phyloP scores from a whole-genome alignment of 257 asterid genomes.

The Nicotiana noctiflora region DNA sequence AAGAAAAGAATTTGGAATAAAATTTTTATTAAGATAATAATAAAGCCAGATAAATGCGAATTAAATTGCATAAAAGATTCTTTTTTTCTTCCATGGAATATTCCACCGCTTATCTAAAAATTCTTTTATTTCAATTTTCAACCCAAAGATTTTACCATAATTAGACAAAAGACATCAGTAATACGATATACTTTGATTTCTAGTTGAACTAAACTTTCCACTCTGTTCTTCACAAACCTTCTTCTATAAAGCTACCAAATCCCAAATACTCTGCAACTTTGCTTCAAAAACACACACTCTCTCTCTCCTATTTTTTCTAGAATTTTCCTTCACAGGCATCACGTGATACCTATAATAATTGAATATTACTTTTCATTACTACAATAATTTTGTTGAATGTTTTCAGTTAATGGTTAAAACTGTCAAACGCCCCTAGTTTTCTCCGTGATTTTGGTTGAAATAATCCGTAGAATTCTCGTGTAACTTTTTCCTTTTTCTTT shows the following conservation, averaged over 20 bases:
- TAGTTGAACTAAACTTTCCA: background rate
- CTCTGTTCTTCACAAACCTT: background rate
- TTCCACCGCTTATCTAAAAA: background rate
- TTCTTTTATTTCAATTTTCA: background rate
- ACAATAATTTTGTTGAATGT: background rate
- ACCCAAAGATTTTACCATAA: background rate
- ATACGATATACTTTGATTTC: background rate
- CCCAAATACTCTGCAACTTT: background rate
- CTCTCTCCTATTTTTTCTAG: constrained; percentile 14
- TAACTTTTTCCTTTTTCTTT: constrained; percentile 3
- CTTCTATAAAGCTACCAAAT: background rate
- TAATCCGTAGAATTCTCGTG: constrained; percentile 36
- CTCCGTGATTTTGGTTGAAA: constrained; percentile 38
- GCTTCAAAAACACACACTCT: background rate
- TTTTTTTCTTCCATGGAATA: background rate
- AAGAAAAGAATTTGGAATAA: background rate
- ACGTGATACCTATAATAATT: constrained; percentile 6
- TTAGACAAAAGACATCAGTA: background rate
- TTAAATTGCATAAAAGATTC: background rate
- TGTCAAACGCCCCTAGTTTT: constrained; percentile 12
- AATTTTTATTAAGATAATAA: background rate
- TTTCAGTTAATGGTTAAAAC: constrained; percentile 7
- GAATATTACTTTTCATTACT: background rate
- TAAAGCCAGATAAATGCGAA: background rate
- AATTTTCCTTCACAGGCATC: constrained; percentile 11